Evolutionary conservation across 108 stramenopile genomes (phyloP).

Genomic region (Seminavis robusta): DNA sequence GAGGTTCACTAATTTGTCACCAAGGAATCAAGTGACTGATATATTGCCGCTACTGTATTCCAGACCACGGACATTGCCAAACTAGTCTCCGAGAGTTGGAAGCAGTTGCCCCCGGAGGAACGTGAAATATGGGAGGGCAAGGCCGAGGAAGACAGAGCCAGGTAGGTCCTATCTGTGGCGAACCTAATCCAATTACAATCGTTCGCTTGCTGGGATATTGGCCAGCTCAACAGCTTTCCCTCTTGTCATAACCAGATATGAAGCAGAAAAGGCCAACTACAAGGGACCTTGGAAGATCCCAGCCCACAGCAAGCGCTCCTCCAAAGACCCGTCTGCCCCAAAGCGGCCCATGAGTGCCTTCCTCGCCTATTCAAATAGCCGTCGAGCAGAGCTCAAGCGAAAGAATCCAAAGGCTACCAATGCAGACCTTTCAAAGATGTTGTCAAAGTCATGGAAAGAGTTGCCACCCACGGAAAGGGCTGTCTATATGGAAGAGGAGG

Average conservation of each 20-base stretch:
- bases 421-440: conserved; percentile 28
- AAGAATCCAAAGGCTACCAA: conserved; percentile 24
- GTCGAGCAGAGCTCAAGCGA: conserved; percentile 21
- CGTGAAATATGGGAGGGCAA: conserved; percentile 17
- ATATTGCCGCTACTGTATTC: too few species aligned
- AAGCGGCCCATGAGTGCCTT: conserved; percentile 62
- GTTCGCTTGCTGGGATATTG: too few species aligned
- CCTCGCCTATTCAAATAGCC: conserved; percentile 37
- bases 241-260: too few species aligned
- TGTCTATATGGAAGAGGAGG: conserved; percentile 30
- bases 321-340: conserved; percentile 52
- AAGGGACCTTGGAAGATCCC: conserved; percentile 36
- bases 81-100: conserved; percentile 34
- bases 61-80: conserved; percentile 39
- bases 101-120: conserved; percentile 11
- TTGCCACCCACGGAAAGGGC: conserved; percentile 13
- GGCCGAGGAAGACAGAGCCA: conserved; percentile 13
- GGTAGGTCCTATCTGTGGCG: too few species aligned
- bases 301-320: conserved; percentile 5
- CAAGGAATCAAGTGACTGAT: not conserved
- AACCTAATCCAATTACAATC: too few species aligned
- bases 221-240: too few species aligned
- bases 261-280: conserved; percentile 25
- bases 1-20: not conserved
- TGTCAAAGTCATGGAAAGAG: conserved; percentile 33